A percentile compares a stretch with the other conserved stretches of the same genome.
These are phyloP conservation scores for Volvariella volvacea DNA, from an alignment of 1,284 basidiomycete species.

Conservation along the genomic window DNA sequence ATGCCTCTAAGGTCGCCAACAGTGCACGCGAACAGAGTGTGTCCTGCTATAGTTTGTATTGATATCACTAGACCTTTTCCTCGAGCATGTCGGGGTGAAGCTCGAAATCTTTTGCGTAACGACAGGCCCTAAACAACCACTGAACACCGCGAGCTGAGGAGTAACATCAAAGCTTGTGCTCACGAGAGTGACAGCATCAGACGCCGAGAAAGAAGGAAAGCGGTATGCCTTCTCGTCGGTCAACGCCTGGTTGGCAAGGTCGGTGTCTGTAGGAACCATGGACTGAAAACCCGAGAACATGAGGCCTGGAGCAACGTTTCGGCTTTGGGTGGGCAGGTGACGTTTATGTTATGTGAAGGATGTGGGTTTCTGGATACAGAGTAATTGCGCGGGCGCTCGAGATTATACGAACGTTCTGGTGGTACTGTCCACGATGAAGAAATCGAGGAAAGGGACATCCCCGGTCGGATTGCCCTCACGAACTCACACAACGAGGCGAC, in stretches of 20 bases:
- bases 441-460: too few relatives aligned
- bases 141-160: not conserved
- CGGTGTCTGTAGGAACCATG: slow-evolving; percentile 59
- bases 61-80: slow-evolving; percentile 76
- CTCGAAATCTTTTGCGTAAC: slow-evolving; percentile 71
- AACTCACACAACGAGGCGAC: too few relatives aligned
- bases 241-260: slow-evolving; percentile 64
- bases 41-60: slow-evolving; percentile 70
- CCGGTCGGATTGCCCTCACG: too few relatives aligned
- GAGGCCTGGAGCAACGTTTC: slow-evolving; percentile 3
- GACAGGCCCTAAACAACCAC: slow-evolving; percentile 59
- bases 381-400: too few relatives aligned
- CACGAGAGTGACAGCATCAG: slow-evolving; percentile 69
- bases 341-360: too few relatives aligned
- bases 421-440: too few relatives aligned
- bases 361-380: too few relatives aligned
- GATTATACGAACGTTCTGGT: too few relatives aligned
- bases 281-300: slow-evolving; percentile 52
- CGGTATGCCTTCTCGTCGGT: slow-evolving; percentile 61
- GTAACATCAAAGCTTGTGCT: slow-evolving; percentile 7
- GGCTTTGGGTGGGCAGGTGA: slow-evolving; percentile 1
- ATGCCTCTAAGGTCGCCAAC: slow-evolving; percentile 68
- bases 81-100: slow-evolving; percentile 60
- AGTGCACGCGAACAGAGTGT: slow-evolving; percentile 73
- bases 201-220: slow-evolving; percentile 65